Conservation (phyloP, 331 rosid species). For the Quercus phellos region DNA sequence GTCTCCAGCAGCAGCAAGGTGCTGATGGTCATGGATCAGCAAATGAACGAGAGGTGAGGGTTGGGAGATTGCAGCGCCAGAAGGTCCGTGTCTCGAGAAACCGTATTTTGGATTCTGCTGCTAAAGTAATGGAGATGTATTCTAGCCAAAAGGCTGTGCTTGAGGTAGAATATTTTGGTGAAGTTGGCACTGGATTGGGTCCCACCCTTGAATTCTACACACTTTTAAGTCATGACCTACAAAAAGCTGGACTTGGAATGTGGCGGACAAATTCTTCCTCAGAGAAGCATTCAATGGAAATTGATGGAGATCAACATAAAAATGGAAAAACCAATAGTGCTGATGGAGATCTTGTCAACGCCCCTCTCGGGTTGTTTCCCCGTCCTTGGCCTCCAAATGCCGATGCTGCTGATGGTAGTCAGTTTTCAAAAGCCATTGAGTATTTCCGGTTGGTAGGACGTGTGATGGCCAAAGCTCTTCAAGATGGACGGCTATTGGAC, state of each 20-base stretch:
- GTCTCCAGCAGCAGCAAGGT: constrained; percentile 98
- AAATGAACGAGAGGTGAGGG: constrained; percentile 91
- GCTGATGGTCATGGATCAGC: constrained; percentile 91
- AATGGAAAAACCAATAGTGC: constrained; percentile 37
- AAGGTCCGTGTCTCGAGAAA: constrained; percentile 96
- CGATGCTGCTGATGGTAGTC: constrained; percentile 72
- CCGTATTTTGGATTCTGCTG: constrained; percentile 96
- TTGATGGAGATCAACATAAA: constrained; percentile 54
- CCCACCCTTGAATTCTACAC: constrained; percentile 98
- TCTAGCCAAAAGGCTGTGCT: constrained; percentile 98
- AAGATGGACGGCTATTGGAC: constrained; percentile 94
- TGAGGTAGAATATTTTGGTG: constrained; percentile 99
- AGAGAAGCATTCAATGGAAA: constrained; percentile 53
- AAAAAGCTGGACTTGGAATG: constrained; percentile 73
- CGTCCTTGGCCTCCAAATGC: constrained; percentile 81
- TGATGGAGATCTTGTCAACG: constrained; percentile 58
- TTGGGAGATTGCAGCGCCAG: constrained; percentile 96
- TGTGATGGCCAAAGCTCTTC: constrained; percentile 94
- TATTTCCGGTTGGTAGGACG: constrained; percentile 91
- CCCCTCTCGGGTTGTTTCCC: constrained; percentile 93
- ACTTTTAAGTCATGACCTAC: constrained; percentile 87
- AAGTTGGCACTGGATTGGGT: constrained; percentile 99
- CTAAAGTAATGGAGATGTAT: constrained; percentile 99
- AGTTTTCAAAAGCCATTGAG: constrained; percentile 61
- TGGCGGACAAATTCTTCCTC: constrained; percentile 71